A percentile compares a stretch with the other conserved stretches of the same genome.
Conservation (phyloP, 352 stramenopile genomes). For the Phytophthora melonis region DNA sequence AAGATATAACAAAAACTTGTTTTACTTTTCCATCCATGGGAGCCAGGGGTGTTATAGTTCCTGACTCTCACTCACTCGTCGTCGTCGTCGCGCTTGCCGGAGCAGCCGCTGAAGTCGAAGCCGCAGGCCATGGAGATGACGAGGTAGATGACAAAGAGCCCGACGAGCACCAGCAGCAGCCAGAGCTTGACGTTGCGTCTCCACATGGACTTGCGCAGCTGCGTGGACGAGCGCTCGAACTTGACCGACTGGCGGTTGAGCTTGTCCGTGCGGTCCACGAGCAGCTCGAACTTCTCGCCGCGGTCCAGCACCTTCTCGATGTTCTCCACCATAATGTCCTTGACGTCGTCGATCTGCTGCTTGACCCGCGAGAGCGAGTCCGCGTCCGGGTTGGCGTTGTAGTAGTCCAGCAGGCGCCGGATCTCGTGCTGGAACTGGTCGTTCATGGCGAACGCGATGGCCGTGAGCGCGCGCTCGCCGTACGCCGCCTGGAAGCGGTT, state of each 20-base stretch:
- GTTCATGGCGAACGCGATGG: conserved; percentile 99
- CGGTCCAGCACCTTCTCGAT: conserved; percentile 99
- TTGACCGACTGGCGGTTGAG: conserved; percentile 97
- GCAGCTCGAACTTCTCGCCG: conserved; percentile 98
- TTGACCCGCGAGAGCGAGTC: conserved; percentile 94
- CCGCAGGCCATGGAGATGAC: conserved; percentile 90
- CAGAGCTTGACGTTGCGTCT: conserved; percentile 91
- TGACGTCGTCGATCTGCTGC: conserved; percentile 98
- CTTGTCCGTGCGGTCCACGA: conserved; percentile 94
- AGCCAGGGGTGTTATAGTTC: neutral
- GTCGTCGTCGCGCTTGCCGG: conserved; percentile 54
- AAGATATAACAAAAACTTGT: too few species aligned
- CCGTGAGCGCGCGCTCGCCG: conserved; percentile 79
- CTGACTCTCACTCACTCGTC: neutral
- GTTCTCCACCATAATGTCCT: conserved; percentile 99
- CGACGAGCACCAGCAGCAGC: conserved; percentile 77
- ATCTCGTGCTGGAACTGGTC: conserved; percentile 97
- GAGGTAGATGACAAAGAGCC: conserved; percentile 88
- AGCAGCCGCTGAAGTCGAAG: conserved; percentile 85
- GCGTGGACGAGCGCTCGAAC: conserved; percentile 94
- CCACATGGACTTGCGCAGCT: conserved; percentile 91
- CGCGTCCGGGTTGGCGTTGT: conserved; percentile 90
- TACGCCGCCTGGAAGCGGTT: conserved; percentile 88
- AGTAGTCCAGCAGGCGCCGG: conserved; percentile 89
- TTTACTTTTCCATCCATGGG: too few species aligned